Evolutionary conservation across 2,329 filamentous ascomycete species (phyloP), one percentile per base, ranked within the genome.

Genomic region (Fonsecaea multimorphosa): DNA sequence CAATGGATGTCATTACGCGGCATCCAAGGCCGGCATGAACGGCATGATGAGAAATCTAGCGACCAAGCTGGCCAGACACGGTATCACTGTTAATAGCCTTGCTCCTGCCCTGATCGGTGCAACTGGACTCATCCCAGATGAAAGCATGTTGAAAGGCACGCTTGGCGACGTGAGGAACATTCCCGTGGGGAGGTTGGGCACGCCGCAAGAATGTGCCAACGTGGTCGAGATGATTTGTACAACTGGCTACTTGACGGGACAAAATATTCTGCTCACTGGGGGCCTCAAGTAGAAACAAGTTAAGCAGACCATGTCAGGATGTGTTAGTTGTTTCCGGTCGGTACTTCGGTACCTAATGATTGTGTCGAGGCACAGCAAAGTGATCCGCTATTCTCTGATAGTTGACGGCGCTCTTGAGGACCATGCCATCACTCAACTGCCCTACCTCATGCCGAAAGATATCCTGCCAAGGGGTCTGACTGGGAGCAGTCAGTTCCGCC

Each of bases 41-140:
- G 84, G 85, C 1, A 85, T 89, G 84, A 88, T 88, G 84, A 86
- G 83, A 73, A 89, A 88, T 68, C 78, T 89, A 40, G 82, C 86
- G 0, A 82, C 80, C 0, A 84, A 85, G 52, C 81, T 89, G n/a
- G 87, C 86, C 1, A 80, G 82, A 62, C 82, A 81, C 70, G 86
- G 86, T 40, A 87, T 90, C 70, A 87, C 86, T 14, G 85, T 89
- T 61, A 89, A 90, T 65, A 86, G 89, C 68, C 85, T 89, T n/a
- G 85, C 86, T 2, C 87, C 87, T 0, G 87, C 87, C 2, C 89
- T 90, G 86, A 89, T 90, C 68, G 86, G 86, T 2, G 83, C 85
- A 22, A 87, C 85, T 2, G 85, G 85, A 0, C 85, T 89, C 85
- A 86, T 89, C 49, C 85, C 85, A 1, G 81, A 85, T 66, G 83